Percentiles rank a stretch among this genome's conserved stretches.
Conservation (phyloP, 257 asterid genomes). For the Solanum ossicruentum region DNA sequence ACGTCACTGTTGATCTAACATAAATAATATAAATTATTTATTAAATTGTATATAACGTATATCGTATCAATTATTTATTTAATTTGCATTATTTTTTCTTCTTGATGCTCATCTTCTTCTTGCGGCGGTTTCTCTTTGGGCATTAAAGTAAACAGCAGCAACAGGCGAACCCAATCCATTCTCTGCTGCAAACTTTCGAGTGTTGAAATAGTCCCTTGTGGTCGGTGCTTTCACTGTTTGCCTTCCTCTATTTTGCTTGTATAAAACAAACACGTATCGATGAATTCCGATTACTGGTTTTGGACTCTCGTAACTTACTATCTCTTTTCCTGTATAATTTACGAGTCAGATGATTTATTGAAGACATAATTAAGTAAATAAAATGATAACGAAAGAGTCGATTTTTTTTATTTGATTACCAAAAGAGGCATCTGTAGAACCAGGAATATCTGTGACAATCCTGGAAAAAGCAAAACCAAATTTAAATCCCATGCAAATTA, state of each 20-base stretch:
- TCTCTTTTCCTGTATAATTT: conserved; percentile 46
- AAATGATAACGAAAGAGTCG: background rate
- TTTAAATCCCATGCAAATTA: background rate
- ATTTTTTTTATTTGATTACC: conserved; percentile 22
- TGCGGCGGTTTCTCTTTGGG: conserved; percentile 85
- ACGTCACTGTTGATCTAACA: no score
- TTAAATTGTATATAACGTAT: no score
- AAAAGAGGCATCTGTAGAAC: conserved; percentile 72
- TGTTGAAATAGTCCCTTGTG: conserved; percentile 57
- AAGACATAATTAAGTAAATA: background rate
- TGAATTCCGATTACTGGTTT: conserved; percentile 75
- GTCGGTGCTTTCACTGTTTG: conserved; percentile 42
- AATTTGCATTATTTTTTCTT: no score
- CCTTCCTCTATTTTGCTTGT: conserved; percentile 45
- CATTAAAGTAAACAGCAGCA: conserved; percentile 71
- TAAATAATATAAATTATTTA: no score
- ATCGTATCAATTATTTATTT: no score
- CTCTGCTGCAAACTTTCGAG: conserved; percentile 40
- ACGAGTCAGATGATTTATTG: background rate
- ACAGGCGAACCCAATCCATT: conserved; percentile 56
- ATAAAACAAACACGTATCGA: conserved; percentile 57
- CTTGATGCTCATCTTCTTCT: conserved; percentile 41
- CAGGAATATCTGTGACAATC: conserved; percentile 83
- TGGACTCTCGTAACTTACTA: conserved; percentile 55
- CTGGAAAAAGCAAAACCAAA: conserved; percentile 15